phyloP scores from a whole-genome alignment of 2,329 filamentous ascomycete species.

The Penicillium sp. region DNA sequence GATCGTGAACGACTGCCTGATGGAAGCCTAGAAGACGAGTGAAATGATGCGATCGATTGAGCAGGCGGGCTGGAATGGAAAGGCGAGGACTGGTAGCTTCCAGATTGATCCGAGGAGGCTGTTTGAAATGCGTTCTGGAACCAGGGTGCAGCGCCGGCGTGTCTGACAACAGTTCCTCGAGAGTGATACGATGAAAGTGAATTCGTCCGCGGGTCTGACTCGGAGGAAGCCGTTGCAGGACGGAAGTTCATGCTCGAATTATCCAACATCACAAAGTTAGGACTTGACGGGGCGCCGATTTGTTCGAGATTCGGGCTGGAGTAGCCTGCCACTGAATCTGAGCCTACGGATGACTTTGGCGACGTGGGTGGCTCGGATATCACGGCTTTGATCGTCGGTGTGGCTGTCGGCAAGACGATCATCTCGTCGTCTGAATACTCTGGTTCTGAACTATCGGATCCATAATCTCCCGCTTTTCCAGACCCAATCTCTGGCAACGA shows the following conservation, averaged over 20 bases:
- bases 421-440: slow-evolving; percentile 36
- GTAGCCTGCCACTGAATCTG: slow-evolving; percentile 26
- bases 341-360: slow-evolving; percentile 22
- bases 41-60: slow-evolving; percentile 32
- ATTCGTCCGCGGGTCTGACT: slow-evolving; percentile 35
- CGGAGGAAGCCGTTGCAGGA: slow-evolving; percentile 30
- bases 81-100: slow-evolving; percentile 35
- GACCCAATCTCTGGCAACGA: slow-evolving; percentile 29
- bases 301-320: slow-evolving; percentile 44
- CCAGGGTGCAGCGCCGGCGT: slow-evolving; percentile 35
- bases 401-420: slow-evolving; percentile 30
- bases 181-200: slow-evolving; percentile 43
- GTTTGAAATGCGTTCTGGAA: slow-evolving; percentile 34
- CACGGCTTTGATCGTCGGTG: slow-evolving; percentile 40
- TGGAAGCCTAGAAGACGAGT: slow-evolving; percentile 34
- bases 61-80: slow-evolving; percentile 42
- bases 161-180: slow-evolving; percentile 41
- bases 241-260: slow-evolving; percentile 38
- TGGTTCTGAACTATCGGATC: slow-evolving; percentile 22
- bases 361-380: slow-evolving; percentile 31
- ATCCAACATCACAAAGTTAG: slow-evolving; percentile 31
- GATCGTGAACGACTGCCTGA: slow-evolving; percentile 33
- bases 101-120: slow-evolving; percentile 32
- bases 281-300: slow-evolving; percentile 39
- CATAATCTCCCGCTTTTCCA: slow-evolving; percentile 22